phyloP scores from a whole-genome alignment of 75 land plant species.

The Larix kaempferi region DNA sequence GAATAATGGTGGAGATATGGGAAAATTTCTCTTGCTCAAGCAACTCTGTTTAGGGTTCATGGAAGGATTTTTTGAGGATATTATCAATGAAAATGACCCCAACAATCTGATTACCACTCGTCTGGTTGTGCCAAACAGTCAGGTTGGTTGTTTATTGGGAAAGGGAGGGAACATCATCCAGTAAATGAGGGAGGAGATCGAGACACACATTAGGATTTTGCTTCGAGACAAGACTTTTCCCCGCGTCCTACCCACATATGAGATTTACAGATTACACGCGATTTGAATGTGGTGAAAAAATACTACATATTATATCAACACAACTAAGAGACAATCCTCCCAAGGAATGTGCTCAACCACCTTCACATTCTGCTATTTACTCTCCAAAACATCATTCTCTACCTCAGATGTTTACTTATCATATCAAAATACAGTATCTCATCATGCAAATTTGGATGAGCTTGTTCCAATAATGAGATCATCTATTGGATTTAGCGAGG shows the following conservation, averaged over 20 bases:
- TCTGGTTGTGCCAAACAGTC: conserved; percentile 38
- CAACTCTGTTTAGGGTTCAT: conserved; percentile 51
- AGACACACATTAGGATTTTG: conserved; percentile 50
- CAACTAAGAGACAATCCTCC: conserved; percentile 48
- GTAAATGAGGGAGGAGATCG: conserved; percentile 51
- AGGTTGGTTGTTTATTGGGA: conserved; percentile 55
- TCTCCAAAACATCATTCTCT: background rate
- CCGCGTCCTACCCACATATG: conserved; percentile 36
- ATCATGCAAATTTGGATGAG: conserved; percentile 1
- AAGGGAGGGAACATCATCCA: conserved; percentile 60
- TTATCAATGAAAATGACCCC: conserved; percentile 17
- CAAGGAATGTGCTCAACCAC: conserved; percentile 23
- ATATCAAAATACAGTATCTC: conserved; percentile 7
- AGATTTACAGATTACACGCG: conserved; percentile 68
- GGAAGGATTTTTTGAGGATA: conserved; percentile 46
- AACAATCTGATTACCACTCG: conserved; percentile 27
- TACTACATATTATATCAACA: conserved; percentile 49
- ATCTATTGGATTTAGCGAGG: background rate
- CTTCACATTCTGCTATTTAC: conserved; percentile 1
- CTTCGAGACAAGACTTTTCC: conserved; percentile 25
- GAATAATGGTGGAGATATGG: conserved; percentile 1
- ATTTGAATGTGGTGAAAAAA: conserved; percentile 50
- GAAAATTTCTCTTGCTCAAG: conserved; percentile 47
- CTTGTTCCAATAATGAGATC: conserved; percentile 12
- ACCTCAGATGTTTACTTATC: conserved; percentile 16